These are phyloP conservation scores for Aspergillus neoniger DNA, from an alignment of 2,329 filamentous ascomycete genomes.

Conservation along the genomic window DNA sequence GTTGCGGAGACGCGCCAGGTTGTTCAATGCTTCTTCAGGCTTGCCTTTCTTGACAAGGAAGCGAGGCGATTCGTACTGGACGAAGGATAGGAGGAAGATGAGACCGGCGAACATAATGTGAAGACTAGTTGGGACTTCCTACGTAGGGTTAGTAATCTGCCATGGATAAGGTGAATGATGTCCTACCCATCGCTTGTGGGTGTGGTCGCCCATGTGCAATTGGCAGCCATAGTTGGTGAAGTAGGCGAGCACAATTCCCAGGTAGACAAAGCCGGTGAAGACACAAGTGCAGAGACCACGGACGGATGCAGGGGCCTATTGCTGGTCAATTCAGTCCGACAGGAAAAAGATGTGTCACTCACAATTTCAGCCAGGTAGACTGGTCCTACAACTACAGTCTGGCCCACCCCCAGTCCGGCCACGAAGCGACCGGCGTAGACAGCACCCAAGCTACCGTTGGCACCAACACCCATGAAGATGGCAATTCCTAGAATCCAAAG, in stretches of 20 bases:
- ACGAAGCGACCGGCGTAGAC: constrained; percentile 50
- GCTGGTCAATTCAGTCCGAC: neutral
- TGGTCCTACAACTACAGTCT: constrained; percentile 54
- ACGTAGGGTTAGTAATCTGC: constrained; percentile 10
- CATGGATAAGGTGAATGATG: constrained; percentile 21
- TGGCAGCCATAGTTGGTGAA: constrained; percentile 70
- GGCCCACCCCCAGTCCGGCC: constrained; percentile 46
- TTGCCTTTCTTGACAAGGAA: constrained; percentile 68
- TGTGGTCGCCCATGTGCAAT: constrained; percentile 51
- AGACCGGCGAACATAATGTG: constrained; percentile 76
- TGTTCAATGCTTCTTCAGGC: constrained; percentile 48
- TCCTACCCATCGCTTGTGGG: constrained; percentile 53
- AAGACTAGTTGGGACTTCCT: constrained; percentile 66
- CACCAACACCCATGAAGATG: constrained; percentile 50
- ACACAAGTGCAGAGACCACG: constrained; percentile 73
- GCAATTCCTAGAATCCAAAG: constrained; percentile 46
- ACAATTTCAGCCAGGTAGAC: constrained; percentile 72
- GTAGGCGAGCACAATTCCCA: constrained; percentile 77
- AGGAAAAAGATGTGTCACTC: constrained; percentile 9
- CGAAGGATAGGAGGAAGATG: constrained; percentile 69
- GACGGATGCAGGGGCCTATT: constrained; percentile 60
- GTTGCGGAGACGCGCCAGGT: constrained; percentile 58
- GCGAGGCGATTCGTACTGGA: constrained; percentile 69
- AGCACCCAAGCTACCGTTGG: constrained; percentile 40
- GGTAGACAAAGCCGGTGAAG: constrained; percentile 71